A percentile compares a stretch with the other conserved stretches of the same genome.
Conservation (phyloP, 2,329 filamentous ascomycete species). For the Arthrobotrys conoides region DNA sequence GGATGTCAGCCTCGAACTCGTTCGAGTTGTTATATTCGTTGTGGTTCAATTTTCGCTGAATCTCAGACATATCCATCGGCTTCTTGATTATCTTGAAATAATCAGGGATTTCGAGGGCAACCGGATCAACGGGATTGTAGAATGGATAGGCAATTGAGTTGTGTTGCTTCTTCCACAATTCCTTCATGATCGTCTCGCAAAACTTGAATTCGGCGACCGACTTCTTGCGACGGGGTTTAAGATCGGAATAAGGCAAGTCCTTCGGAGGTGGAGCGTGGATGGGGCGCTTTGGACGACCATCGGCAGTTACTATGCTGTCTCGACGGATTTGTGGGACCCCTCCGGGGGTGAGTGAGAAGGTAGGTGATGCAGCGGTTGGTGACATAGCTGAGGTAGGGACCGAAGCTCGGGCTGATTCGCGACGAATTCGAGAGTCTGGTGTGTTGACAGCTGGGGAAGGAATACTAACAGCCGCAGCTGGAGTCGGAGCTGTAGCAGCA, state of each 20-base stretch:
- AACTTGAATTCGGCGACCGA: conserved; percentile 90
- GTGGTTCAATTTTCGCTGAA: conserved; percentile 84
- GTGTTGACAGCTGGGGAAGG: conserved; percentile 65
- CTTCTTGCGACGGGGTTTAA: conserved; percentile 91
- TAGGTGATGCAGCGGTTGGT: conserved; percentile 70
- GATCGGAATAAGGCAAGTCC: conserved; percentile 87
- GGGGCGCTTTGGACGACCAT: conserved; percentile 89
- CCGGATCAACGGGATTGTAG: conserved; percentile 87
- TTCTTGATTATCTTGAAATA: conserved; percentile 96
- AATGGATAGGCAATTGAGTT: conserved; percentile 79
- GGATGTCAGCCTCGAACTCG: conserved; percentile 87
- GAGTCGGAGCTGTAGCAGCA: conserved; percentile 62
- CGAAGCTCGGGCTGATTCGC: conserved; percentile 68
- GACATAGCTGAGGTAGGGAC: conserved; percentile 66
- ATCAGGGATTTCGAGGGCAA: conserved; percentile 90
- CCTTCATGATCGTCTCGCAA: conserved; percentile 83
- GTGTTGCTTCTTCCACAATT: conserved; percentile 83
- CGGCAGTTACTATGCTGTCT: conserved; percentile 78
- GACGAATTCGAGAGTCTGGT: conserved; percentile 66
- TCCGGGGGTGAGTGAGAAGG: conserved; percentile 83
- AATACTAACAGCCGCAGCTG: conserved; percentile 62
- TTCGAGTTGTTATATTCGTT: conserved; percentile 85
- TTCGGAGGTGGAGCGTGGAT: conserved; percentile 92
- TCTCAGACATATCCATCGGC: conserved; percentile 85
- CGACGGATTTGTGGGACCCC: conserved; percentile 86